phyloP scores from a whole-genome alignment of 2,329 filamentous ascomycete genomes.

The Diaporthe citrichinensis region DNA sequence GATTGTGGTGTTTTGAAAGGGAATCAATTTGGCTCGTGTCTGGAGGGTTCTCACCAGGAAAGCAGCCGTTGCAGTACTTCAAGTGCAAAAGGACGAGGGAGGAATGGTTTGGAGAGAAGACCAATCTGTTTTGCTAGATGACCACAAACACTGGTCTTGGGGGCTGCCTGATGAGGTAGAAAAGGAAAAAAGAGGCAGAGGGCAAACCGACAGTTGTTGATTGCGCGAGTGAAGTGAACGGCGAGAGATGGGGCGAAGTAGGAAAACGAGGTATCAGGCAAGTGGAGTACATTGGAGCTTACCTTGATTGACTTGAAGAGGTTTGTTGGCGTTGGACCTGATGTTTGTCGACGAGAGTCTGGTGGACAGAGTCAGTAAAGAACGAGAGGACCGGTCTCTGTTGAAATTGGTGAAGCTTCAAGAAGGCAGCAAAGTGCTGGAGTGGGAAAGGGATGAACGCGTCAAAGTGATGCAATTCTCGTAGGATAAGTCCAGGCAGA shows the following conservation, averaged over 20 bases:
- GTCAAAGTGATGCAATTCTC: not conserved
- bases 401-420: not conserved
- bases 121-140: not conserved
- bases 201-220: not conserved
- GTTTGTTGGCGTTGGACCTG: not conserved
- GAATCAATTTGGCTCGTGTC: not conserved
- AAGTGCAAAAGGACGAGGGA: not conserved
- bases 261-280: not conserved
- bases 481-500: not conserved
- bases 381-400: not conserved
- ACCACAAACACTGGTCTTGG: not conserved
- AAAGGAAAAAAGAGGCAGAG: not conserved
- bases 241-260: not conserved
- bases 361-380: not conserved
- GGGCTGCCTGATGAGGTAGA: not conserved
- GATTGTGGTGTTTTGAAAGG: not conserved
- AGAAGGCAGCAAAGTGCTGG: not conserved
- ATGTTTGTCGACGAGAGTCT: not conserved
- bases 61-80: not conserved
- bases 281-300: not conserved
- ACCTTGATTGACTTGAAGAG: constrained; percentile 8
- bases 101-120: not conserved
- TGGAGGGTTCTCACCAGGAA: not conserved
- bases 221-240: not conserved
- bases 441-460: not conserved